Evolutionary conservation across 2,329 filamentous ascomycete genomes (phyloP).

Genomic region (Periconia digitata): DNA sequence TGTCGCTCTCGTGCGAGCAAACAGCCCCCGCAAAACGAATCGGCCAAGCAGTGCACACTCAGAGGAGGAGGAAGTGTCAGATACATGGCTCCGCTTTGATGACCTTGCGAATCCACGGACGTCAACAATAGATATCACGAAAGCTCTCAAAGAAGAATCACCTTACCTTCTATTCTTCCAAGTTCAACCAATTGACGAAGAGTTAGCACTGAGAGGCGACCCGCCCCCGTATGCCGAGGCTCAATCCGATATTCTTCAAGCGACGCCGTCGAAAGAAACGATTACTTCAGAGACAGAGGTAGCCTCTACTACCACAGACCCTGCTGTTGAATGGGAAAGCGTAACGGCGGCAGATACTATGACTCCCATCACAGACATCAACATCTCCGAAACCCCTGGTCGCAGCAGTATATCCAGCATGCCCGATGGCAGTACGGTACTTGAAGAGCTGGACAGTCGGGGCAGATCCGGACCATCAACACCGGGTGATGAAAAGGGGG

Average conservation of each 20-base stretch:
- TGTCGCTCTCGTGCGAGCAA: constrained; percentile 78
- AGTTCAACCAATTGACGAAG: constrained; percentile 81
- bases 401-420: constrained; percentile 42
- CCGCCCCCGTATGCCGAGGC: constrained; percentile 47
- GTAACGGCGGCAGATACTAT: constrained; percentile 12
- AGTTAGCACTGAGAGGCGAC: constrained; percentile 46
- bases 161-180: constrained; percentile 96
- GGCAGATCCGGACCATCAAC: constrained; percentile 43
- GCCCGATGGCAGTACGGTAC: constrained; percentile 43
- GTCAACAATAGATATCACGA: constrained; percentile 72
- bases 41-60: constrained; percentile 48
- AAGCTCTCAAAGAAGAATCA: constrained; percentile 80
- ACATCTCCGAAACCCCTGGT: constrained; percentile 25
- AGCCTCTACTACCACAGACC: constrained; percentile 19
- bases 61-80: constrained; percentile 50
- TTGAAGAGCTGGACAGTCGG: constrained; percentile 42
- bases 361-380: constrained; percentile 5
- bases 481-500: constrained; percentile 46
- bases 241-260: constrained; percentile 17
- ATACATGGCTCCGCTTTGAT: constrained; percentile 83
- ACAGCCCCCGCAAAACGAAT: constrained; percentile 40
- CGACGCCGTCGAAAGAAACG: constrained; percentile 32
- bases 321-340: constrained; percentile 27
- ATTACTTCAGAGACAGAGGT: constrained; percentile 17
- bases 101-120: constrained; percentile 78